Conservation (phyloP, 1,139 yeast species). For the Keqinozyma sinolaborantium region DNA sequence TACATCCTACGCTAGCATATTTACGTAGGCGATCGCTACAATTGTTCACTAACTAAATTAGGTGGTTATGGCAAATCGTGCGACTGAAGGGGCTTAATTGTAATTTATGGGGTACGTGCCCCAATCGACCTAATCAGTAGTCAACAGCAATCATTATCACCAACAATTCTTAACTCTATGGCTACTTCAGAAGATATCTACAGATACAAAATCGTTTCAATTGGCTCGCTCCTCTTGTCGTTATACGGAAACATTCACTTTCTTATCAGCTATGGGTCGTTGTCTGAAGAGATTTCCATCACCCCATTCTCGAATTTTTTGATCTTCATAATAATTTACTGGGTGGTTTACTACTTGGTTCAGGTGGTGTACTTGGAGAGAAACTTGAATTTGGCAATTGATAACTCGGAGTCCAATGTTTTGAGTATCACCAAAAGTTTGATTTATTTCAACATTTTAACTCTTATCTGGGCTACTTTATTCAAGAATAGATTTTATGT, state of each 20-base stretch:
- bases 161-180: not conserved
- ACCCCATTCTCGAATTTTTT: slow-evolving; percentile 72
- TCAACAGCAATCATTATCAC: not conserved
- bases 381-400: slow-evolving; percentile 40
- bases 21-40: no score
- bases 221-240: slow-evolving; percentile 50
- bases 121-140: not conserved
- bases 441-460: slow-evolving; percentile 54
- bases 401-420: slow-evolving; percentile 10
- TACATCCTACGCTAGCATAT: no score
- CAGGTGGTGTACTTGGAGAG: slow-evolving; percentile 38
- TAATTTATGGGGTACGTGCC: no score
- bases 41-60: no score
- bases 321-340: slow-evolving; percentile 50
- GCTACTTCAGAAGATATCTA: slow-evolving; percentile 7
- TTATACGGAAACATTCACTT: slow-evolving; percentile 52
- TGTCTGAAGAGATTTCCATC: slow-evolving; percentile 37
- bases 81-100: no score
- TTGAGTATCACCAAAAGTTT: slow-evolving; percentile 38
- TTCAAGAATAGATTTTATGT: slow-evolving; percentile 56
- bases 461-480: slow-evolving; percentile 58
- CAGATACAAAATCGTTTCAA: slow-evolving; percentile 41
- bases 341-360: slow-evolving; percentile 51
- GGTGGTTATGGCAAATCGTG: no score
- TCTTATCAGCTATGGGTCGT: slow-evolving; percentile 45